Evolutionary conservation across 345 rosid genomes (phyloP).

Genomic region (Camelina sativa): DNA sequence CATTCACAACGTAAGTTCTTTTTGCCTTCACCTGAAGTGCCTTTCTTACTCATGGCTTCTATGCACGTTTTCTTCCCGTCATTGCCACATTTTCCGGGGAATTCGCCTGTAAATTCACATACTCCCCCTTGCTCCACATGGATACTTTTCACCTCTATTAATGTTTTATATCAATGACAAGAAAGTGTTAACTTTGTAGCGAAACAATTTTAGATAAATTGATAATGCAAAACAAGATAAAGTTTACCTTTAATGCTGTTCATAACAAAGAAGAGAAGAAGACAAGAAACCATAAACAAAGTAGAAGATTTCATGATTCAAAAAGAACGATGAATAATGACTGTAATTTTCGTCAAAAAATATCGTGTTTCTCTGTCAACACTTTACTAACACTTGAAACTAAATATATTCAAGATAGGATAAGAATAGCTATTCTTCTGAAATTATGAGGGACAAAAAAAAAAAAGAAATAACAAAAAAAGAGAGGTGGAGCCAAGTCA

Average conservation of each 20-base stretch:
- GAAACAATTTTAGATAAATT: neutral
- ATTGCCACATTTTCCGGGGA: constrained; percentile 34
- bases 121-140: neutral
- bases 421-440: constrained; percentile 1
- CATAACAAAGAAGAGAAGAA: constrained; percentile 11
- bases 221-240: neutral
- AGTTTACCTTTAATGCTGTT: constrained; percentile 19
- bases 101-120: constrained; percentile 15
- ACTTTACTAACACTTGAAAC: neutral
- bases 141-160: constrained; percentile 12
- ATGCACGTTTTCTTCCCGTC: constrained; percentile 19
- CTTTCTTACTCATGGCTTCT: neutral
- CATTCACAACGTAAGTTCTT: constrained; percentile 17
- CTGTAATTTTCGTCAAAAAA: neutral
- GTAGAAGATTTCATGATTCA: constrained; percentile 20
- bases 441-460: neutral
- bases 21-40: neutral
- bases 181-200: neutral
- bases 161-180: neutral
- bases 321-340: neutral
- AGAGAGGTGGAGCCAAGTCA: constrained; percentile 18
- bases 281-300: constrained; percentile 1
- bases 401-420: constrained; percentile 23
- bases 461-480: neutral
- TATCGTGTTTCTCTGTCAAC: neutral